These are phyloP conservation scores for Phytophthora cactorum DNA, from an alignment of 352 stramenopile genomes.

Conservation along the genomic window DNA sequence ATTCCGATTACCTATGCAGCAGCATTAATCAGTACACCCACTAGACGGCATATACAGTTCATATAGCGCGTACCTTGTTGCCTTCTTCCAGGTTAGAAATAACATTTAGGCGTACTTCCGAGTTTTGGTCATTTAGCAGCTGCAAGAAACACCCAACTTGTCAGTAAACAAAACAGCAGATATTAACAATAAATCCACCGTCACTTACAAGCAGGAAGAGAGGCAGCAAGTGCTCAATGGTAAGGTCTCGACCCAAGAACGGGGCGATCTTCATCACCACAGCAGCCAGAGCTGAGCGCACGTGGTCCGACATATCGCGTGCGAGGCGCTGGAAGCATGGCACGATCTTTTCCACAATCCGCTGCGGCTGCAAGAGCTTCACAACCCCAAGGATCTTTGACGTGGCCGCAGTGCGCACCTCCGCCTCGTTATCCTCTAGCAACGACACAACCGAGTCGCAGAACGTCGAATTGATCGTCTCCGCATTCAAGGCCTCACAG, in stretches of 20 bases:
- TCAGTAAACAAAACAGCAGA: slow-evolving; percentile 8
- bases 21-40: slow-evolving; percentile 8
- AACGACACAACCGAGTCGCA: slow-evolving; percentile 93
- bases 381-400: slow-evolving; percentile 85
- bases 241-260: slow-evolving; percentile 92
- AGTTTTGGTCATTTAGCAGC: slow-evolving; percentile 96
- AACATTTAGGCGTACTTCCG: slow-evolving; percentile 98
- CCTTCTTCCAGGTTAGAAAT: slow-evolving; percentile 97
- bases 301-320: slow-evolving; percentile 97
- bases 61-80: slow-evolving; percentile 80
- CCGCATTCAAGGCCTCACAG: slow-evolving; percentile 84
- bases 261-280: slow-evolving; percentile 96
- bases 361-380: slow-evolving; percentile 62
- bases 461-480: slow-evolving; percentile 74
- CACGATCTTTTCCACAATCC: slow-evolving; percentile 77
- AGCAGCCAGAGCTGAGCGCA: slow-evolving; percentile 94
- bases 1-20: slow-evolving; percentile 94
- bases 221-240: slow-evolving; percentile 94
- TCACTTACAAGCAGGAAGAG: slow-evolving; percentile 91
- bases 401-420: slow-evolving; percentile 95
- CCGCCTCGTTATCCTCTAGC: slow-evolving; percentile 97
- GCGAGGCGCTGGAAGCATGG: slow-evolving; percentile 93
- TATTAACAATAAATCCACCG: not conserved
- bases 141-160: slow-evolving; percentile 27
- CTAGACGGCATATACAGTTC: not conserved